Base-by-base conservation (phyloP, 2,329 filamentous ascomycete species). In the Monosporascus sp. region DNA sequence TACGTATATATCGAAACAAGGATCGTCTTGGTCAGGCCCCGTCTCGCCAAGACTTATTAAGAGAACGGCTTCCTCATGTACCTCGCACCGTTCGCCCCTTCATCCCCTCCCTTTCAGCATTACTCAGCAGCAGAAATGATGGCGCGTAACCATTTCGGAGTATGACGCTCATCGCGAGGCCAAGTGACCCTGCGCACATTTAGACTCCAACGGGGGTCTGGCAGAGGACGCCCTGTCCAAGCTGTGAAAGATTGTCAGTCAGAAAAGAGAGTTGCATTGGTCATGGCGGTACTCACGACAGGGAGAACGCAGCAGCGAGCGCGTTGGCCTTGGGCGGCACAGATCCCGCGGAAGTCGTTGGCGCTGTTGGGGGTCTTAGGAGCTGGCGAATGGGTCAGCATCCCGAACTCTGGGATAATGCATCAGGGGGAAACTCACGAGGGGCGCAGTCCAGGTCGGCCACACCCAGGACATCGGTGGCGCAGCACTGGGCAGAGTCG, bases 401-500 rank as follows among this genome's bases (percentile, higher is more conserved):
- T 53, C 41, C 3, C 2, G 46, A 43, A 9, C 37, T 31, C 24
- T 14, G 26, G 11, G 22, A 15, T 28, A 1, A 31, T 2, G 2
- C 31, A 35, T 14, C 11, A 14, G 31, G 35, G 31, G 11, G 37
- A 47, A 14, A 49, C 65, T 57, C 60, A 67, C 65, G 80, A 54
- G 70, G 65, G 18, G 62, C 69, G 66, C 84, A 87, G 72, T 86
- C 60, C 26, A 67, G 62, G 49, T 67, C 65, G 20, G 65, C 65
- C 18, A 68, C 55, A 8, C 65, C 65, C 40, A 86, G 76, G 37
- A 86, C 75, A 58, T 86, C 79, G 24, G 81, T 83, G 15, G 82
- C 78, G 65, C 84, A 87, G 74, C 84, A 87, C 58, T 79, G 75
- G 3, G 78, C 63, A 35, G 60, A 72, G 59, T 63, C 65, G 60